Conservation (phyloP, 441 rosid species). For the Syzygium syzygioides region DNA sequence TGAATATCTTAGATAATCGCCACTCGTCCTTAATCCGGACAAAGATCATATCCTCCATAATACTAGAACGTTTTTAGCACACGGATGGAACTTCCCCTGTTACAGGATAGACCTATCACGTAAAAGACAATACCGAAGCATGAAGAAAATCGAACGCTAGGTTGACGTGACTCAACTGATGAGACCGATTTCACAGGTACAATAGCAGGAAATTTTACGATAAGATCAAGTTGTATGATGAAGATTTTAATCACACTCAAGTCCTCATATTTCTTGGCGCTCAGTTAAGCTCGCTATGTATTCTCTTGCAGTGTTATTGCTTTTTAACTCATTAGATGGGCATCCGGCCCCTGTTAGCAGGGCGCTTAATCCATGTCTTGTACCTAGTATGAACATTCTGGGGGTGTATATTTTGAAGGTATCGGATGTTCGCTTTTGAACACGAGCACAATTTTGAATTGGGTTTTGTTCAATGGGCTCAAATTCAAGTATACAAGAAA, state of each 20-base stretch:
- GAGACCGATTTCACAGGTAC: not conserved
- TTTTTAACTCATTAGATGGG: not conserved
- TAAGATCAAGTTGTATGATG: not conserved
- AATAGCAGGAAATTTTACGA: not conserved
- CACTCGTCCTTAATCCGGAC: not conserved
- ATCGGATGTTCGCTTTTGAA: not conserved
- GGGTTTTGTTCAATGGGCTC: not conserved
- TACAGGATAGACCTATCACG: not conserved
- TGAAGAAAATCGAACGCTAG: no score
- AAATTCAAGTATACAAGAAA: not conserved
- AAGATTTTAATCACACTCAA: not conserved
- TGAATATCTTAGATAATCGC: not conserved
- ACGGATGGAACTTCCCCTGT: not conserved
- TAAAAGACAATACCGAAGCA: no score
- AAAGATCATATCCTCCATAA: not conserved
- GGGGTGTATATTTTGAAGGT: not conserved
- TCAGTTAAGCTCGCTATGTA: not conserved
- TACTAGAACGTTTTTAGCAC: not conserved
- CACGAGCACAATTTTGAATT: not conserved
- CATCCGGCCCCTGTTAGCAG: not conserved
- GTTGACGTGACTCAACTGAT: not conserved
- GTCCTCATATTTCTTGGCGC: not conserved
- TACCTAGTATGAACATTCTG: not conserved
- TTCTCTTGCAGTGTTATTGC: not conserved
- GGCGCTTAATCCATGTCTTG: not conserved